Base-by-base conservation (phyloP, 352 stramenopile genomes). In the Pythium myriotylum region DNA sequence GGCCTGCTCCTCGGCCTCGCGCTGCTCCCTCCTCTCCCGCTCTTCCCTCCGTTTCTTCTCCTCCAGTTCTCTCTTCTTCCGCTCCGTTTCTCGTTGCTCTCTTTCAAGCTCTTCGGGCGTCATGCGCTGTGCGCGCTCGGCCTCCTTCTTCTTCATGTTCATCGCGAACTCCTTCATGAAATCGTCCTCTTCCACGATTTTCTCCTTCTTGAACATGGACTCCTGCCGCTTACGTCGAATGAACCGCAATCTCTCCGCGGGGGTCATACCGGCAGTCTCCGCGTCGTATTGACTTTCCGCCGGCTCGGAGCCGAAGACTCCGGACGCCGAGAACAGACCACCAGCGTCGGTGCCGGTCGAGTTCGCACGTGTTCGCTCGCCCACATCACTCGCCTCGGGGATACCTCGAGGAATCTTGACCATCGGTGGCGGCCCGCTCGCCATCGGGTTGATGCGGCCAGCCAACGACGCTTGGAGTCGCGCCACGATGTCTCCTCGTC, bases 71-170 rank as follows among this genome's bases (percentile, higher is more conserved):
- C 22, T 17, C 22, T 54, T 43, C 20, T 52, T 42, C 0, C 42
- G 48, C 27, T 59, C 22, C 22, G 13, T 29, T n/a, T 43, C 45
- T 8, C 29, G 37, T 19, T n/a, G 17, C 26, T 42, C 43, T 12
- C 14, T 29, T 45, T 59, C 33, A 2, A 22, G 33, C 60, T 69
- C 54, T 26, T 64, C 56, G 13, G 14, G 26, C 33, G 63, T 62
- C 24, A 63, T 61, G 24, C 63, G 37, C 49, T 71, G 49, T 7
- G 16, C 54, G 70, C 2, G 35, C 42, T 59, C 59, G 14, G 49
- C 57, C 19, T 81, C 70, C 41, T 89, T 91, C 52, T 88, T 88
- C 67, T 86, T 82, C 81, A 87, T 86, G 53, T 91, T 91, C 14
- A 59, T 78, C 24, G 70, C 73, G 37, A 88, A 76, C 56, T 91